Evolutionary conservation across 257 asterid genomes (phyloP).

Genomic region (Solanum ossicruentum): DNA sequence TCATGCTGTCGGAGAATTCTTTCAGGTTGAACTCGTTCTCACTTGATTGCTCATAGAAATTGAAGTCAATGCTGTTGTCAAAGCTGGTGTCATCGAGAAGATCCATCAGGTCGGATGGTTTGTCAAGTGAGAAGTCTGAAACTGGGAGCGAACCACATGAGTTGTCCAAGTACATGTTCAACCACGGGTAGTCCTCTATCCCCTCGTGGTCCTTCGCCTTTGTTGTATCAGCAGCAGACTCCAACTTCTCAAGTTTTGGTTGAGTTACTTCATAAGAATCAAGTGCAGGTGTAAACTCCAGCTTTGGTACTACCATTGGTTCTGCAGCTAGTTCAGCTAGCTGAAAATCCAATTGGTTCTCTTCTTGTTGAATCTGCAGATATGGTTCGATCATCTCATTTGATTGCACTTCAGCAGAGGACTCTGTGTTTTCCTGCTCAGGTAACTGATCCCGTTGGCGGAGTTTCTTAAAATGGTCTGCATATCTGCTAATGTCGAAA

Average conservation of each 20-base stretch:
- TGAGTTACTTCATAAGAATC: background rate
- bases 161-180: slow-evolving; percentile 33
- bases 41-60: slow-evolving; percentile 24
- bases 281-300: background rate
- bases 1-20: slow-evolving; percentile 7
- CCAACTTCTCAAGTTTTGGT: slow-evolving; percentile 10
- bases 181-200: slow-evolving; percentile 60
- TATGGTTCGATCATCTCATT: slow-evolving; percentile 3
- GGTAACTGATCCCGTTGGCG: background rate
- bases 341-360: background rate
- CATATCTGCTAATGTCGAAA: slow-evolving; percentile 62
- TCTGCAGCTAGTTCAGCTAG: background rate
- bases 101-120: slow-evolving; percentile 30
- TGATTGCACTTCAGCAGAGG: slow-evolving; percentile 1
- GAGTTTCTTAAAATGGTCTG: slow-evolving; percentile 29
- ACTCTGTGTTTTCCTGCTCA: background rate
- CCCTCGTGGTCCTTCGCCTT: slow-evolving; percentile 22
- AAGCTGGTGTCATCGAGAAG: slow-evolving; percentile 36
- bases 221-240: background rate
- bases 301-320: background rate
- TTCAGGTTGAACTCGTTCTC: slow-evolving; percentile 23
- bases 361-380: slow-evolving; percentile 3
- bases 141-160: slow-evolving; percentile 27
- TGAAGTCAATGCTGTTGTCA: slow-evolving; percentile 43
- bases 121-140: slow-evolving; percentile 36